Percentiles rank a stretch among this genome's conserved stretches.
These are phyloP conservation scores for Microstroma glucosiphilum DNA, from an alignment of 1,284 basidiomycete genomes.

Conservation along the genomic window DNA sequence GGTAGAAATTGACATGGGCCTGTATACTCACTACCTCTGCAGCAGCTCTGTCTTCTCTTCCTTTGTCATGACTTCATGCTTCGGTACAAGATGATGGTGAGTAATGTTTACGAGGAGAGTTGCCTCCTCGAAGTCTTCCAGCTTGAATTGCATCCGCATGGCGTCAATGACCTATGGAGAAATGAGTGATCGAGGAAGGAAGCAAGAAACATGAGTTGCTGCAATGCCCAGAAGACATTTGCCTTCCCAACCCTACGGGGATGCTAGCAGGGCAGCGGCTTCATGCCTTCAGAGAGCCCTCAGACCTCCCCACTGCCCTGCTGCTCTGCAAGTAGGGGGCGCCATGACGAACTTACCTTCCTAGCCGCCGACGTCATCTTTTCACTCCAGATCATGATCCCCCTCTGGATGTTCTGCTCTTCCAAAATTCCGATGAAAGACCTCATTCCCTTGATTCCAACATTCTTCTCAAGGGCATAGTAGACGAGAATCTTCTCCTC, in stretches of 20 bases:
- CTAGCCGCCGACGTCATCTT: conserved; percentile 94
- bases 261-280: too few relatives aligned
- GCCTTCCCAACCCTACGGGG: too few relatives aligned
- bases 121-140: conserved; percentile 95
- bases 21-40: conserved; percentile 75
- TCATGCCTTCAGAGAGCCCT: background rate
- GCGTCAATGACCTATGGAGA: conserved; percentile 42
- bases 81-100: conserved; percentile 82
- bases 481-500: conserved; percentile 84
- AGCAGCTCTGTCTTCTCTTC: conserved; percentile 83
- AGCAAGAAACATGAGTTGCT: too few relatives aligned
- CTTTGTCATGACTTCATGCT: conserved; percentile 76
- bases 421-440: conserved; percentile 46
- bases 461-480: conserved; percentile 58
- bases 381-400: conserved; percentile 90
- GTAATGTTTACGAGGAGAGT: conserved; percentile 97
- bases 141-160: conserved; percentile 64
- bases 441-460: conserved; percentile 50
- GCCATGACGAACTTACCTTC: conserved; percentile 61
- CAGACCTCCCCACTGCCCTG: background rate
- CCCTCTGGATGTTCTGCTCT: conserved; percentile 72
- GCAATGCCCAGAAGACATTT: too few relatives aligned
- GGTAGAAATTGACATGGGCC: background rate
- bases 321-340: background rate
- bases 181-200: background rate